Conservation (phyloP, 257 asterid genomes). For the Leptodermis oblonga region DNA sequence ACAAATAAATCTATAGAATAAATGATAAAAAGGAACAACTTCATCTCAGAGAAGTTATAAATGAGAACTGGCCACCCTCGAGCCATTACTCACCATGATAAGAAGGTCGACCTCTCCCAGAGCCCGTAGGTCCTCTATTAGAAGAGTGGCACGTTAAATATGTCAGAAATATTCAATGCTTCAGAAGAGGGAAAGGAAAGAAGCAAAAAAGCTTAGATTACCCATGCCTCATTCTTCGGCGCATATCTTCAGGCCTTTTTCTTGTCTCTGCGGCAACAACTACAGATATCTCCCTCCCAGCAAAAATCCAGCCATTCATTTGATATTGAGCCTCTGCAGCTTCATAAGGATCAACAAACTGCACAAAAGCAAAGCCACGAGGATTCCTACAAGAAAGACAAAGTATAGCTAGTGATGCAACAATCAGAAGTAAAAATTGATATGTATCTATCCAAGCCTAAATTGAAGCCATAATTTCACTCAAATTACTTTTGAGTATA, state of each 20-base stretch:
- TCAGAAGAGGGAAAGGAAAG: neutral
- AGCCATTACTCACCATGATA: conserved; percentile 23
- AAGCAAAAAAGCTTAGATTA: conserved; percentile 3
- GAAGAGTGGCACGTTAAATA: neutral
- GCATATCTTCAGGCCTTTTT: conserved; percentile 37
- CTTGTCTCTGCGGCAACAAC: conserved; percentile 35
- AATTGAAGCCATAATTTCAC: conserved; percentile 1
- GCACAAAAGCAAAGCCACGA: conserved; percentile 37
- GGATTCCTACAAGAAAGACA: conserved; percentile 22
- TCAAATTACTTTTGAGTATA: neutral
- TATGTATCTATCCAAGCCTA: neutral
- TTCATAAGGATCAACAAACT: conserved; percentile 32
- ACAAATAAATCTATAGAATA: neutral
- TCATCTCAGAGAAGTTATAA: neutral
- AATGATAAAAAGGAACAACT: neutral
- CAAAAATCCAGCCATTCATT: conserved; percentile 30
- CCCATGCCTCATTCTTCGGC: conserved; percentile 23
- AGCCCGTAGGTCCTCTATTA: conserved; percentile 22
- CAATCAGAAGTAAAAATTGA: neutral
- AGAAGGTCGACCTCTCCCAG: conserved; percentile 26
- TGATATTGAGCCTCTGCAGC: conserved; percentile 36
- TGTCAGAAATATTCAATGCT: conserved; percentile 4
- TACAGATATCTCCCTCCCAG: conserved; percentile 35
- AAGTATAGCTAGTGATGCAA: neutral
- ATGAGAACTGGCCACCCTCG: neutral